A percentile compares a stretch with the other conserved stretches of the same genome.
Conservation (phyloP, 176 grass and related monocot genomes). For the Aegilops speltoides region DNA sequence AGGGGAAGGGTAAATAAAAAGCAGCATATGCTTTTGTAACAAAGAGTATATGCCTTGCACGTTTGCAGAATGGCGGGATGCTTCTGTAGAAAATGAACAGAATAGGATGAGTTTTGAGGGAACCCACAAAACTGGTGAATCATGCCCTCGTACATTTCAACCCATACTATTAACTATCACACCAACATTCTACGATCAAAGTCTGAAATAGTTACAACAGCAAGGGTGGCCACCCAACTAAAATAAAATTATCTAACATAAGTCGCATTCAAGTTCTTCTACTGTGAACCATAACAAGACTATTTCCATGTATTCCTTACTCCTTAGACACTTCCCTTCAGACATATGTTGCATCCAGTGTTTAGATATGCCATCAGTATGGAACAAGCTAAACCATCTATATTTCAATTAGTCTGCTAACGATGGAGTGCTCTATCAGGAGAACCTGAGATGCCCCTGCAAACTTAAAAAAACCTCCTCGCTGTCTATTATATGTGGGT, state of each 20-base stretch:
- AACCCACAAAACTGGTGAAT: background rate
- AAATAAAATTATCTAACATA: slow-evolving; percentile 5
- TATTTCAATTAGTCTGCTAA: background rate
- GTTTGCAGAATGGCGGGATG: background rate
- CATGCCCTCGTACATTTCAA: background rate
- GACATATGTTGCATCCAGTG: background rate
- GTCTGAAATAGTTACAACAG: background rate
- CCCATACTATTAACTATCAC: background rate
- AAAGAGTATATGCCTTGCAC: background rate
- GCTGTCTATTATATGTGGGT: background rate
- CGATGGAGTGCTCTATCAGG: background rate
- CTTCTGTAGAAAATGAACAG: slow-evolving; percentile 11
- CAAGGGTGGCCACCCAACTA: background rate
- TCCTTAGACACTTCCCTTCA: background rate
- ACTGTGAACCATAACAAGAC: background rate
- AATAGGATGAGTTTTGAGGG: background rate
- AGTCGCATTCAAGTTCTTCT: background rate
- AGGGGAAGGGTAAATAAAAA: background rate
- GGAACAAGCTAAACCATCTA: background rate
- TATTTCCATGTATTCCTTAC: background rate
- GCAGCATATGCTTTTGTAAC: background rate
- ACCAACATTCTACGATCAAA: background rate
- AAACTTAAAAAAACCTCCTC: background rate
- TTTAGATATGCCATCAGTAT: background rate
- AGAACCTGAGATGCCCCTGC: background rate